These are phyloP conservation scores for Tulasnella sp. DNA, from an alignment of 768 basidiomycete species.

Conservation along the genomic window DNA sequence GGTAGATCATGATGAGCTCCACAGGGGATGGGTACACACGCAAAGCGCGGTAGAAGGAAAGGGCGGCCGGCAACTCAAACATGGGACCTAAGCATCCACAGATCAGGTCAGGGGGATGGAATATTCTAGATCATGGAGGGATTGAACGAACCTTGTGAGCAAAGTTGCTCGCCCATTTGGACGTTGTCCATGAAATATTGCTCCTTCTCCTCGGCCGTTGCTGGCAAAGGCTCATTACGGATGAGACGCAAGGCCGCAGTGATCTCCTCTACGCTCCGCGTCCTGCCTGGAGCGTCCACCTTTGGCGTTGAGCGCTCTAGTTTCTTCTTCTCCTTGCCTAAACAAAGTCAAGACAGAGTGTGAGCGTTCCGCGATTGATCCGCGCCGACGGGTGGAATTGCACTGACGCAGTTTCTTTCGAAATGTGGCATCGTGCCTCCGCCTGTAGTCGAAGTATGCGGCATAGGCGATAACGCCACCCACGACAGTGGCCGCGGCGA, in stretches of 20 bases:
- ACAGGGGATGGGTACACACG: slow-evolving; percentile 90
- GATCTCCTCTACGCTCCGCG: slow-evolving; percentile 46
- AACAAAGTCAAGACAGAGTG: background rate
- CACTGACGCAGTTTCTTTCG: slow-evolving; percentile 75
- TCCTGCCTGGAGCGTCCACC: slow-evolving; percentile 30
- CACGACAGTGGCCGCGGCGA: slow-evolving; percentile 43
- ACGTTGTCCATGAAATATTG: slow-evolving; percentile 88
- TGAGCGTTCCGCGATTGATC: background rate
- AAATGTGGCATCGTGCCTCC: slow-evolving; percentile 80
- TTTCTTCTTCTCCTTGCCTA: slow-evolving; percentile 91
- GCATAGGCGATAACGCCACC: slow-evolving; percentile 66
- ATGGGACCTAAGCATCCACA: slow-evolving; percentile 52
- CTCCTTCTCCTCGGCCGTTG: slow-evolving; percentile 70
- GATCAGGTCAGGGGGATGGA: background rate
- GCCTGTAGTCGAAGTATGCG: slow-evolving; percentile 89
- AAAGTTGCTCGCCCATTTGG: slow-evolving; percentile 75
- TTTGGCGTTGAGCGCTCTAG: slow-evolving; percentile 45
- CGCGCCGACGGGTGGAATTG: background rate
- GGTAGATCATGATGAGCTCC: slow-evolving; percentile 90
- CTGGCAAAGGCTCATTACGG: slow-evolving; percentile 59
- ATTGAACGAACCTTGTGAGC: slow-evolving; percentile 54
- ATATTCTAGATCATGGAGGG: background rate
- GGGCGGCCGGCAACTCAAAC: slow-evolving; percentile 70
- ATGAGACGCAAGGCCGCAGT: slow-evolving; percentile 56
- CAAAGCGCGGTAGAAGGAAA: slow-evolving; percentile 88